Evolutionary conservation across 495 filamentous ascomycete species (phyloP).

Genomic region (Talaromyces adpressus): DNA sequence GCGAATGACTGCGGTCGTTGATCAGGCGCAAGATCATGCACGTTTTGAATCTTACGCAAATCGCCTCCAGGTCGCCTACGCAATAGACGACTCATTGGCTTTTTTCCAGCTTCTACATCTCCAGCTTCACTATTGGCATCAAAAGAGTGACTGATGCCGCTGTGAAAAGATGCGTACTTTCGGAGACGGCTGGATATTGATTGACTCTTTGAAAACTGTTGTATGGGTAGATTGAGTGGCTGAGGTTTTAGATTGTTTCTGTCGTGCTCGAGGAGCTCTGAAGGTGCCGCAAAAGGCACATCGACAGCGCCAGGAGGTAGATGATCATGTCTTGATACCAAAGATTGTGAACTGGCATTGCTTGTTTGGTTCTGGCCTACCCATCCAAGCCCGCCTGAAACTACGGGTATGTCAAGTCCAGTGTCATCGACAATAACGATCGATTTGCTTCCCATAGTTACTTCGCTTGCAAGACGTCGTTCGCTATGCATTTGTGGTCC

Average conservation of each 20-base stretch:
- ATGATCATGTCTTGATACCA: not conserved
- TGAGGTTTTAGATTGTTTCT: not conserved
- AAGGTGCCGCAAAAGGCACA: not conserved
- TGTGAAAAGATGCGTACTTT: conserved; percentile 67
- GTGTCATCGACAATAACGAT: conserved; percentile 77
- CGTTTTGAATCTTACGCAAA: conserved; percentile 70
- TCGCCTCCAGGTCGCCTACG: conserved; percentile 85
- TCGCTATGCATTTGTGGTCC: not conserved
- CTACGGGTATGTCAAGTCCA: conserved; percentile 28
- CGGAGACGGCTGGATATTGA: conserved; percentile 32
- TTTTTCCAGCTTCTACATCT: conserved; percentile 39
- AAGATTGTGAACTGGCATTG: not conserved
- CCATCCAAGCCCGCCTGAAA: conserved; percentile 28
- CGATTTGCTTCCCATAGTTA: conserved; percentile 74
- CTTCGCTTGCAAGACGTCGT: conserved; percentile 43
- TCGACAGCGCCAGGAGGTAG: not conserved
- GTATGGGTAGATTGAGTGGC: not conserved
- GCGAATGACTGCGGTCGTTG: conserved; percentile 63
- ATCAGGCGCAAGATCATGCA: conserved; percentile 56
- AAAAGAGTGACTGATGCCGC: conserved; percentile 55
- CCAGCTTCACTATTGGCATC: conserved; percentile 54
- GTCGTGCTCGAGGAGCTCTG: not conserved
- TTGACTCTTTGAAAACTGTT: not conserved
- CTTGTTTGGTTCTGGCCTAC: conserved; percentile 13
- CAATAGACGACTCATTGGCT: conserved; percentile 48